Conservation (phyloP, 768 basidiomycete genomes). For the Pseudohyphozyma bogoriensis region DNA sequence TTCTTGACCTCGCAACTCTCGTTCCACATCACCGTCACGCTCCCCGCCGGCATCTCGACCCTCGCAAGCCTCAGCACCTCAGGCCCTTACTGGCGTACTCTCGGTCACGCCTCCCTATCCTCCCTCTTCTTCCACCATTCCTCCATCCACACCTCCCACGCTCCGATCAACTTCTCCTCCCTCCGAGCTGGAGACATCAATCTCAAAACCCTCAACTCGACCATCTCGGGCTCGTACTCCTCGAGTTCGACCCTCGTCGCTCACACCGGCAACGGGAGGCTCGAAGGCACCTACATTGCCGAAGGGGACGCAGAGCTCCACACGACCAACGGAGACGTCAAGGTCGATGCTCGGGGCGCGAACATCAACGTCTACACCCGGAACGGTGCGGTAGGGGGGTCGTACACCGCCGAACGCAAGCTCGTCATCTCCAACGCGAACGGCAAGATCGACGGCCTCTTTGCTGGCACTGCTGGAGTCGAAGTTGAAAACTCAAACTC, state of each 20-base stretch:
- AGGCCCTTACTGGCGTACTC: not conserved
- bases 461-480: not conserved
- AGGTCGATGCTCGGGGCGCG: not conserved
- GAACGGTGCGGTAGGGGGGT: not conserved
- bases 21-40: conserved; percentile 10
- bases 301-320: not conserved
- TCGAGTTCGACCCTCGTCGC: not conserved
- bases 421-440: not conserved
- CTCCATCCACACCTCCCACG: not conserved
- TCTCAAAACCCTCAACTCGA: not conserved
- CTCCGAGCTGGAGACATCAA: not conserved
- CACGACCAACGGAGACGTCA: not conserved
- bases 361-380: not conserved
- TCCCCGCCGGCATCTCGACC: not conserved
- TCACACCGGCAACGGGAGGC: not conserved
- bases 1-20: conserved; percentile 6
- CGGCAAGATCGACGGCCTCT: not conserved
- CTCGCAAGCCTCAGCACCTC: conserved; percentile 2
- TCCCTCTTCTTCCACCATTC: not conserved
- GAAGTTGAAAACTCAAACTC: not conserved
- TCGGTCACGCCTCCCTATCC: conserved; percentile 2
- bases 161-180: not conserved
- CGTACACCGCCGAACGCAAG: not conserved
- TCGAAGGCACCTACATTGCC: not conserved
- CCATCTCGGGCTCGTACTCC: not conserved